These are phyloP conservation scores for Coniochaeta hoffmannii DNA, from an alignment of 2,329 filamentous ascomycete species.

Conservation along the genomic window DNA sequence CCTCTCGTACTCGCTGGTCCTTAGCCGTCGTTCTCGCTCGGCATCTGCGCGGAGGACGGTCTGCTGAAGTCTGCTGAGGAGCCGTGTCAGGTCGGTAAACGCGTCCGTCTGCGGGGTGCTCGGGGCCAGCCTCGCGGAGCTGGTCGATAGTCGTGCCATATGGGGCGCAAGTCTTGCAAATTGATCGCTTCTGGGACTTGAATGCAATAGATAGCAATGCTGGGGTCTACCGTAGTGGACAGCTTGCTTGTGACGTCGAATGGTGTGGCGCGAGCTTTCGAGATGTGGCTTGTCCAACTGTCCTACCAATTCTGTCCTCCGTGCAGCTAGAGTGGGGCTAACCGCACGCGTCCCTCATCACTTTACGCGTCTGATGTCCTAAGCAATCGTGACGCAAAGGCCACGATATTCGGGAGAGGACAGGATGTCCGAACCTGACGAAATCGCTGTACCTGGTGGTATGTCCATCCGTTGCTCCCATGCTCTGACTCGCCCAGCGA, in stretches of 20 bases:
- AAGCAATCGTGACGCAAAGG: background rate
- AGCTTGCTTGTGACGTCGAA: background rate
- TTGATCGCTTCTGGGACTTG: background rate
- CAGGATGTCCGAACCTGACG: too few relatives aligned
- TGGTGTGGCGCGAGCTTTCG: slow-evolving; percentile 1
- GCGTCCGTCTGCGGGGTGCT: slow-evolving; percentile 20
- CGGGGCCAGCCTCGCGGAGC: slow-evolving; percentile 6
- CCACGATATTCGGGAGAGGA: too few relatives aligned
- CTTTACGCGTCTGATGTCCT: too few relatives aligned
- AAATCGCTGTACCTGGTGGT: too few relatives aligned
- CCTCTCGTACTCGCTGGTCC: slow-evolving; percentile 59
- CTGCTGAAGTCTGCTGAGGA: slow-evolving; percentile 59
- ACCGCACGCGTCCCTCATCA: too few relatives aligned
- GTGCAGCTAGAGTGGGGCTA: too few relatives aligned
- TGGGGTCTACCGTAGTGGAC: background rate
- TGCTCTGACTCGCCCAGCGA: too few relatives aligned
- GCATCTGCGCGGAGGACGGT: slow-evolving; percentile 55
- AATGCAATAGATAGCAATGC: background rate
- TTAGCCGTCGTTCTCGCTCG: slow-evolving; percentile 49
- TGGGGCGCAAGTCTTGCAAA: background rate
- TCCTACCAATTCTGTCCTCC: too few relatives aligned
- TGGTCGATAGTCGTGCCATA: slow-evolving; percentile 17
- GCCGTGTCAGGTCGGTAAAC: slow-evolving; percentile 49
- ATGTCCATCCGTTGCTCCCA: too few relatives aligned
- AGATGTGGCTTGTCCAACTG: background rate